These are phyloP conservation scores for Neurospora tetraspora DNA, from an alignment of 495 filamentous ascomycete genomes.

Conservation along the genomic window DNA sequence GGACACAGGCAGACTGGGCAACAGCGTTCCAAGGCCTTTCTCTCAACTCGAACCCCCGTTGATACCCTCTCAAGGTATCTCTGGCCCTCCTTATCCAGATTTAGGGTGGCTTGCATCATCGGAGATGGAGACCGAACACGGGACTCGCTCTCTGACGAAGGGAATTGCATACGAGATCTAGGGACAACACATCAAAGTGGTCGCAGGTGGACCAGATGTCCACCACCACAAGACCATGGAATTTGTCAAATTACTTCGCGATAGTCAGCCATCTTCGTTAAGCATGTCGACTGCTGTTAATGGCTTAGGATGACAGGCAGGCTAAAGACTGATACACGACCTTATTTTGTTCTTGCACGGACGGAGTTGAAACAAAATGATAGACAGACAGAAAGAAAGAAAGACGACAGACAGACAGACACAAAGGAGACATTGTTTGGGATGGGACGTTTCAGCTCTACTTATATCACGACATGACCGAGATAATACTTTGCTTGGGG, in stretches of 20 bases:
- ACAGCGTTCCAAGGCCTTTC: slow-evolving; percentile 43
- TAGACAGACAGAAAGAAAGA: slow-evolving; percentile 16
- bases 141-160: neutral
- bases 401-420: neutral
- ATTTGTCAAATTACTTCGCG: slow-evolving; percentile 14
- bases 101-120: slow-evolving; percentile 1
- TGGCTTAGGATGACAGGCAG: neutral
- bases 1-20: slow-evolving; percentile 35
- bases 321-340: neutral
- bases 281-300: slow-evolving; percentile 19
- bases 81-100: neutral
- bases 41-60: slow-evolving; percentile 35
- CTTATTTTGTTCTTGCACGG: slow-evolving; percentile 10
- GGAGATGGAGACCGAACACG: neutral
- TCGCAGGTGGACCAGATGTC: neutral
- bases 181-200: neutral
- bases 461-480: neutral
- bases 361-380: neutral
- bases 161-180: neutral
- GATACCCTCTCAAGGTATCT: slow-evolving; percentile 1
- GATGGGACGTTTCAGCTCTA: neutral
- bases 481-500: neutral
- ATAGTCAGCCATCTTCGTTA: slow-evolving; percentile 6
- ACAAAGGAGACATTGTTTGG: neutral
- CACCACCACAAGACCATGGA: slow-evolving; percentile 17